Base-by-base conservation (phyloP, 2,329 filamentous ascomycete genomes). In the Sphaerulina musiva region DNA sequence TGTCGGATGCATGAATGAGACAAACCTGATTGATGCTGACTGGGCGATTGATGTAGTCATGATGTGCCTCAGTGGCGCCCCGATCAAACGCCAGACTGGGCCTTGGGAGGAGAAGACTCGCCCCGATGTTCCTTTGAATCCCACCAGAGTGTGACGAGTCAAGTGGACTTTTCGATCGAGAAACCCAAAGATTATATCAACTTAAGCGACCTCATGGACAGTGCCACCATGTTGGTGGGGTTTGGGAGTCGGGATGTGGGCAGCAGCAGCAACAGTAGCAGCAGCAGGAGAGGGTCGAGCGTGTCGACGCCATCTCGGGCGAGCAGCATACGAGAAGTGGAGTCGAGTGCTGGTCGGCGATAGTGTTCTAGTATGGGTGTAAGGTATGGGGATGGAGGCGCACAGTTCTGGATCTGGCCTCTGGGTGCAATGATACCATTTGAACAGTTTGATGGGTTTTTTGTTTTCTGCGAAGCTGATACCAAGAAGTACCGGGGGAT, bases 61-160 rank as follows among this genome's bases (percentile, higher is more conserved):
- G 54, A 56, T 40, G 47, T 48, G 8, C 56, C 54, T 6, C 54
- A 51, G 50, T 59, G 56, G 54, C 26, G 47, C 5, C 50, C 54
- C n/a, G 50, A 54, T 36, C 46, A 56, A 34, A 56, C 54, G 26
- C 54, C 54, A 31, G 54, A 53, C 23, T 56, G 56, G 48, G 56
- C 56, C 14, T 29, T 38, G 26, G 32, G 40, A 14, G 56, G 53
- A n/a, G 55, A 58, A 29, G 54, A 56, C 39, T 56, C 56, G 8
- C 56, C 56, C 10, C 34, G 56, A 14, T 59, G 50, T 32, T 53
- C 49, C 40, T 51, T 56, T 23, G 56, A 59, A 36, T 56, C 54
- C 11, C 50, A 53, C 32, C 48, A 23, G 8, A 51, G 48, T 36
- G 10, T 3, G 20, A 31, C 17, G 4, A 51, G 48, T 14, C 48